A percentile compares a stretch with the other conserved stretches of the same genome.
These are phyloP conservation scores for Neofusicoccum sp. DNA, from an alignment of 2,329 filamentous ascomycete genomes.

Conservation along the genomic window DNA sequence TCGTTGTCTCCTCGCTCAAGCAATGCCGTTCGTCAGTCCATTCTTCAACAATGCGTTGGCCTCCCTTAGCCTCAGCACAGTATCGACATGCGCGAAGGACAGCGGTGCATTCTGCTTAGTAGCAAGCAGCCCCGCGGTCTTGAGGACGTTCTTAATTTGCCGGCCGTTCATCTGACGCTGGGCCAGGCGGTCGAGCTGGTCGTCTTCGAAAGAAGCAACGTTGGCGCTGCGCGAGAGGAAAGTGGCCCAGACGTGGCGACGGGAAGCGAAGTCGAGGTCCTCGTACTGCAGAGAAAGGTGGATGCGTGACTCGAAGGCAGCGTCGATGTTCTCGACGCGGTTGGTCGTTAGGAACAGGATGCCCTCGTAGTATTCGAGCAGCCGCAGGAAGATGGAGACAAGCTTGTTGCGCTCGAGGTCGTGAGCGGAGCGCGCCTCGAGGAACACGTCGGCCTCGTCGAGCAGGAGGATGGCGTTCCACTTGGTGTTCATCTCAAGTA, in stretches of 20 bases:
- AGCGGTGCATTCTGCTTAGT: slow-evolving; percentile 22
- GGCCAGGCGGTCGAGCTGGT: slow-evolving; percentile 22
- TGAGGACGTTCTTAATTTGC: slow-evolving; percentile 29
- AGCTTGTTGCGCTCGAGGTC: slow-evolving; percentile 35
- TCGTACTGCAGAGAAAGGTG: slow-evolving; percentile 32
- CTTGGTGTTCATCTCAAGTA: slow-evolving; percentile 51
- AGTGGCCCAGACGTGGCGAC: slow-evolving; percentile 24
- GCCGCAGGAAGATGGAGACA: slow-evolving; percentile 38
- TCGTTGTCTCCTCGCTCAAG: not conserved
- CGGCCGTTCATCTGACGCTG: slow-evolving; percentile 25
- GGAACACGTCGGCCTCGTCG: slow-evolving; percentile 51
- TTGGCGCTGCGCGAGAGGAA: slow-evolving; percentile 19
- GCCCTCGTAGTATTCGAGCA: slow-evolving; percentile 44
- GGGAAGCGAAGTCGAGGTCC: slow-evolving; percentile 24
- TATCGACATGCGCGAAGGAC: slow-evolving; percentile 24
- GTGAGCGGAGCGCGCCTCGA: slow-evolving; percentile 32
- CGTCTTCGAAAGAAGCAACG: slow-evolving; percentile 12
- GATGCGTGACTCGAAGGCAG: slow-evolving; percentile 34
- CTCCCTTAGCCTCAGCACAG: slow-evolving; percentile 23
- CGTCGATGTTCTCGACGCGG: slow-evolving; percentile 33
- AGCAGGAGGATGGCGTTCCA: slow-evolving; percentile 57
- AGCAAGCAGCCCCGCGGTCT: slow-evolving; percentile 27
- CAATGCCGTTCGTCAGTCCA: not conserved
- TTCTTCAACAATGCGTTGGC: slow-evolving; percentile 14
- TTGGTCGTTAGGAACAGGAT: slow-evolving; percentile 39